These are phyloP conservation scores for Naumovozyma castellii DNA, from an alignment of 805 yeast genomes.

Conservation along the genomic window DNA sequence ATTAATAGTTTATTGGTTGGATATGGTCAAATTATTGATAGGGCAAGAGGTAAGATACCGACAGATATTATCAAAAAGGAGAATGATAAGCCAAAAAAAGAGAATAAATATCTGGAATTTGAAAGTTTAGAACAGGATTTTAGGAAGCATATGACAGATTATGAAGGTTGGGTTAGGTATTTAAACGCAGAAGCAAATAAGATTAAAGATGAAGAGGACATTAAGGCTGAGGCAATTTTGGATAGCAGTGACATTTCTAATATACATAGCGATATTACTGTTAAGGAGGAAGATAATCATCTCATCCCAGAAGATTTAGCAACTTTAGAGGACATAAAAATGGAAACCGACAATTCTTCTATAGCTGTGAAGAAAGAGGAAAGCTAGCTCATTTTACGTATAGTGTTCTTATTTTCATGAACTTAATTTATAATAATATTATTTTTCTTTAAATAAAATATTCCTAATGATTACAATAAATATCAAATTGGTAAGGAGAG, in stretches of 20 bases:
- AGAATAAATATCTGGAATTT: not conserved
- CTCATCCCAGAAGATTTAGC: too few species aligned
- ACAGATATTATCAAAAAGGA: slow-evolving; percentile 39
- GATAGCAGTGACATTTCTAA: not conserved
- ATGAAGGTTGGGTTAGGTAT: slow-evolving; percentile 10
- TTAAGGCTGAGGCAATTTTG: not conserved
- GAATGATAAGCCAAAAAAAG: not conserved
- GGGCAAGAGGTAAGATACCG: slow-evolving; percentile 44
- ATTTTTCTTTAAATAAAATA: too few species aligned
- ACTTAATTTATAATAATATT: too few species aligned
- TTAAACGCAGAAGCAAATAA: slow-evolving; percentile 2
- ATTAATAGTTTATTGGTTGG: slow-evolving; percentile 85
- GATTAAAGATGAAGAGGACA: not conserved
- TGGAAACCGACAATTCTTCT: not conserved
- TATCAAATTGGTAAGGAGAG: too few species aligned
- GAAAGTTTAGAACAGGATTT: not conserved
- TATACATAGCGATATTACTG: not conserved
- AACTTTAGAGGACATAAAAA: not conserved
- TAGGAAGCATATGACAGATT: slow-evolving; percentile 7
- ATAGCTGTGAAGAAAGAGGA: too few species aligned
- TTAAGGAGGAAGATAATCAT: slow-evolving; percentile 1
- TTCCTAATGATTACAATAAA: too few species aligned
- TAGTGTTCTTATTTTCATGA: too few species aligned
- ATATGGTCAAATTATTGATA: slow-evolving; percentile 84
- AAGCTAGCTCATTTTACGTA: too few species aligned